Percentiles rank a stretch among this genome's conserved stretches.
Evolutionary conservation across 495 filamentous ascomycete species (phyloP).

Genomic region (Lepidopterella palustris): DNA sequence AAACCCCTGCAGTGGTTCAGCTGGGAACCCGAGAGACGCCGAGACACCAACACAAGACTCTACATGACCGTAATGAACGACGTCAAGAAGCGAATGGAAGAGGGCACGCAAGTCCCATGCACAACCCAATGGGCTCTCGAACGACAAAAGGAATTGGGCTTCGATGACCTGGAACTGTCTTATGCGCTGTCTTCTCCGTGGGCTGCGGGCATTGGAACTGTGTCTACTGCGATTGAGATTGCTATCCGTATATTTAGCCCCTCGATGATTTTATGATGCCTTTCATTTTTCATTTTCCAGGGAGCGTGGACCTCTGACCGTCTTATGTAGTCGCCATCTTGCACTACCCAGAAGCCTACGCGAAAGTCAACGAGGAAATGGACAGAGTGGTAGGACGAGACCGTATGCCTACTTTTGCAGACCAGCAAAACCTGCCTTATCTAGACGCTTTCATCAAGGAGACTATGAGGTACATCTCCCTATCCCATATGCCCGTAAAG

Average conservation of each 20-base stretch:
- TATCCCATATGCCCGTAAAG: conserved; percentile 4
- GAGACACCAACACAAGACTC: conserved; percentile 3
- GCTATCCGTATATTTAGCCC: conserved; percentile 3
- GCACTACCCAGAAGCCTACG: conserved; percentile 3
- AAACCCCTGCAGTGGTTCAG: conserved; percentile 3
- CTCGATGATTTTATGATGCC: conserved; percentile 4
- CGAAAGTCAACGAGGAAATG: conserved; percentile 2
- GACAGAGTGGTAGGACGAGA: conserved; percentile 3
- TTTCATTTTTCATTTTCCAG: conserved; percentile 4
- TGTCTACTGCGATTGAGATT: conserved; percentile 3
- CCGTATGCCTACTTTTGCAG: conserved; percentile 3
- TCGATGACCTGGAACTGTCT: conserved; percentile 3
- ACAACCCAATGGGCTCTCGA: conserved; percentile 3
- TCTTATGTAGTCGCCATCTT: conserved; percentile 4
- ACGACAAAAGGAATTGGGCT: conserved; percentile 3
- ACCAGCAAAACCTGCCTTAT: background rate
- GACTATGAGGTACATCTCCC: conserved; percentile 3
- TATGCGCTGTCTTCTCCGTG: conserved; percentile 3
- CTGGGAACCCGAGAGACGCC: conserved; percentile 3
- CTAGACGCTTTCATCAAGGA: conserved; percentile 1
- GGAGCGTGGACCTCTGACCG: conserved; percentile 1
- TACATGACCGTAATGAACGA: conserved; percentile 4
- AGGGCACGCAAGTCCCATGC: conserved; percentile 2
- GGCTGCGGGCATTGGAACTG: conserved; percentile 3
- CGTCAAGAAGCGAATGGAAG: conserved; percentile 3